Base-by-base conservation (phyloP, 1,284 basidiomycete species). In the Pascua sp. region DNA sequence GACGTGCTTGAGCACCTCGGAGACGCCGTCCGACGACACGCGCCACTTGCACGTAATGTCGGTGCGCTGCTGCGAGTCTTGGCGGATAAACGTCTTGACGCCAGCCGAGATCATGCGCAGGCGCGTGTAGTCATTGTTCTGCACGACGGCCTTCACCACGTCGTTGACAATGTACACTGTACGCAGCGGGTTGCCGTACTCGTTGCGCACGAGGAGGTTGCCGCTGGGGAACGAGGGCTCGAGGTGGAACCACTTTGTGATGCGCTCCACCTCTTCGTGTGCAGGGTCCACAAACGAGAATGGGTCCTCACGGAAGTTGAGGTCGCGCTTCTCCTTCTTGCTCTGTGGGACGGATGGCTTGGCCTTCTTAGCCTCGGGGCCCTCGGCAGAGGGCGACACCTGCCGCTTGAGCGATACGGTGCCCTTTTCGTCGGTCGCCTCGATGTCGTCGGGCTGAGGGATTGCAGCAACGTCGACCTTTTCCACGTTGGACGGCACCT, bases 101-200 rank as follows among this genome's bases (percentile, higher is more conserved):
- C 96, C 96, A 44, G 90, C 89, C 39, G 89, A 87, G 68, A 95
- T 87, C 57, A 98, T 84, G 2, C 96, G 86, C 56, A 98, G 82
- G 32, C 87, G 85, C 42, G 85, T 84, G 71, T 88, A 94, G 75
- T 93, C 87, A 71, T 98, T 98, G 71, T 87, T 81, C 49, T 82
- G 72, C 58, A 98, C 83, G 61, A 98, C 82, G 15, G 82, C 79
- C 75, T 88, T 90, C 67, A 94, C 88, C 61, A 89, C 80, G 67
- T 87, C 84, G 67, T 95, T 96, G 53, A 89, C 88, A 62, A 98
- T 81, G 81, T 98, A 98, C 51, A 98, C 81, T 8, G 90, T 89
- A 44, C 94, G 86, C 18, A 88, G 82, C 15, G 81, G 78, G 36
- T 89, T 86, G 41, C 90, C 91, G 37, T 80, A 83, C 1, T 89